These are phyloP conservation scores for Pulveroboletus sp. DNA, from an alignment of 768 basidiomycete genomes.

Conservation along the genomic window DNA sequence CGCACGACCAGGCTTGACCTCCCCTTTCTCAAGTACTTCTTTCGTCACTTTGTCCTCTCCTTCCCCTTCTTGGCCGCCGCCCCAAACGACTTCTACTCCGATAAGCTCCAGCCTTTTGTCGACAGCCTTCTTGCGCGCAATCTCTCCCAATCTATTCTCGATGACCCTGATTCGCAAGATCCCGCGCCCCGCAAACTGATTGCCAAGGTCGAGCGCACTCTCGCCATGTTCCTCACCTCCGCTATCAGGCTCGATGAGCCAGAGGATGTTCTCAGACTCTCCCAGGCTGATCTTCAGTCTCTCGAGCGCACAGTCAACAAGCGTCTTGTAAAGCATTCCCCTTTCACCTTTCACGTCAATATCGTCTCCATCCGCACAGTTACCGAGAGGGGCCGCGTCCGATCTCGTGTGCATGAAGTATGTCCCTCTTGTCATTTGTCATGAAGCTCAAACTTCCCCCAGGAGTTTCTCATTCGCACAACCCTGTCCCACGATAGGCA, in stretches of 20 bases:
- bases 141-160: slow-evolving; percentile 58
- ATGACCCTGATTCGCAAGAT: slow-evolving; percentile 53
- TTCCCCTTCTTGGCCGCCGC: slow-evolving; percentile 93
- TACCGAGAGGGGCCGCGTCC: slow-evolving; percentile 76
- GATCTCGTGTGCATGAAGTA: slow-evolving; percentile 86
- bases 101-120: slow-evolving; percentile 93
- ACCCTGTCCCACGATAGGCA: slow-evolving; percentile 66
- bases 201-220: slow-evolving; percentile 77
- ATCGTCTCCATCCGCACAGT: slow-evolving; percentile 84
- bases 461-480: slow-evolving; percentile 97
- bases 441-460: slow-evolving; percentile 1
- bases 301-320: slow-evolving; percentile 69
- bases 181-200: slow-evolving; percentile 65
- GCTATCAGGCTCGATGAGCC: slow-evolving; percentile 77
- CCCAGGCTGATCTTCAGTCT: slow-evolving; percentile 76
- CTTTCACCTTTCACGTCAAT: slow-evolving; percentile 81
- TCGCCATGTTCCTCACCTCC: slow-evolving; percentile 74
- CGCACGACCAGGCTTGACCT: slow-evolving; percentile 60
- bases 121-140: slow-evolving; percentile 78
- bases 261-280: slow-evolving; percentile 89
- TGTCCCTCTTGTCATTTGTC: background rate
- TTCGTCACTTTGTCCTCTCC: slow-evolving; percentile 87
- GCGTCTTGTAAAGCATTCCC: slow-evolving; percentile 47
- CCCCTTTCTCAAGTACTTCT: slow-evolving; percentile 85
- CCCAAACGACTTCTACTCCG: slow-evolving; percentile 86